These are phyloP conservation scores for Arthrobotrys megalospora DNA, from an alignment of 2,329 filamentous ascomycete genomes.

Conservation along the genomic window DNA sequence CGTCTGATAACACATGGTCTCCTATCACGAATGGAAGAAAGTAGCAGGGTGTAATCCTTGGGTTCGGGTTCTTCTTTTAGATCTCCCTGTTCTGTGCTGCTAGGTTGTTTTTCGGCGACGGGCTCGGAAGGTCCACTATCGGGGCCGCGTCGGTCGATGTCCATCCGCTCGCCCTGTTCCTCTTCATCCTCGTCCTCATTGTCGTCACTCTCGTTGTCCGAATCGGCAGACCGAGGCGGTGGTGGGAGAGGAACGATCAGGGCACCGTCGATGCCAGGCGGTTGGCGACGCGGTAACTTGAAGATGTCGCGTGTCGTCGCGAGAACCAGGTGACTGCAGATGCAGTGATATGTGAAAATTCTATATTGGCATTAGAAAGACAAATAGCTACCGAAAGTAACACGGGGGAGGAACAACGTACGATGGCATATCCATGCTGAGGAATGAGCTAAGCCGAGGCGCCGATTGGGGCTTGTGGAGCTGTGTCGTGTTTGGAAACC, in stretches of 20 bases:
- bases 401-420: conserved; percentile 20
- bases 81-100: neutral
- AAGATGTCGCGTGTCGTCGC: conserved; percentile 73
- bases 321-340: conserved; percentile 76
- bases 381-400: neutral
- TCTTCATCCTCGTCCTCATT: conserved; percentile 40
- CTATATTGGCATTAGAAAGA: conserved; percentile 44
- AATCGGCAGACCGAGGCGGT: conserved; percentile 63
- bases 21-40: conserved; percentile 70
- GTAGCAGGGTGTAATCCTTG: conserved; percentile 70
- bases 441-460: neutral
- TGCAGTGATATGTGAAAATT: conserved; percentile 75
- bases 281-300: conserved; percentile 71
- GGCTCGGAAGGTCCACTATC: neutral
- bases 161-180: conserved; percentile 51
- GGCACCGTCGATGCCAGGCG: conserved; percentile 71
- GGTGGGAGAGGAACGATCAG: conserved; percentile 73
- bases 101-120: neutral
- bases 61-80: conserved; percentile 63
- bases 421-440: conserved; percentile 44
- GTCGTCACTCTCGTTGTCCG: conserved; percentile 62
- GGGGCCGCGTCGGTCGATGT: conserved; percentile 36
- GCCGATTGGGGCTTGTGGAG: conserved; percentile 27
- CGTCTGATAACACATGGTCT: conserved; percentile 72
- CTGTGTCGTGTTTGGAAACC: conserved; percentile 16